A percentile compares a stretch with the other conserved stretches of the same genome.
phyloP scores from a whole-genome alignment of 2,329 filamentous ascomycete species.

The Penicillium hesseltinei region DNA sequence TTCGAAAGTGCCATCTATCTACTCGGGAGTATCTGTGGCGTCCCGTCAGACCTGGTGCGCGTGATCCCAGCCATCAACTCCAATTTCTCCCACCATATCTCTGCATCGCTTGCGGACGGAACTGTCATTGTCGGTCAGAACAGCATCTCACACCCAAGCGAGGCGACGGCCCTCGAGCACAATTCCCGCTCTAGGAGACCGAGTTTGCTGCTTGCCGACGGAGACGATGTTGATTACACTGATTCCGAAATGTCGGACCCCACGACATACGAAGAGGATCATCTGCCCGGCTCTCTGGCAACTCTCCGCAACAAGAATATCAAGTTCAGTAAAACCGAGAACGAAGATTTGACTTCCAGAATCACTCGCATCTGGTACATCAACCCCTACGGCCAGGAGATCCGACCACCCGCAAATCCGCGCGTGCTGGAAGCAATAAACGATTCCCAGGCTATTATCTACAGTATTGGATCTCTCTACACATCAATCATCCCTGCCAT shows the following conservation, averaged over 20 bases:
- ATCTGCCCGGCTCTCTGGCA: constrained; percentile 65
- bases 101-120: constrained; percentile 73
- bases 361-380: constrained; percentile 94
- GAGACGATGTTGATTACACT: constrained; percentile 33
- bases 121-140: constrained; percentile 86
- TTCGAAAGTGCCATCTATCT: constrained; percentile 93
- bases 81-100: constrained; percentile 94
- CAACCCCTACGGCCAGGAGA: constrained; percentile 97
- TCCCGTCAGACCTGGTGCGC: constrained; percentile 67
- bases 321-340: constrained; percentile 73
- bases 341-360: constrained; percentile 73
- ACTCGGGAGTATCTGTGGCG: constrained; percentile 79
- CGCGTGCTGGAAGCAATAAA: constrained; percentile 70
- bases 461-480: constrained; percentile 91
- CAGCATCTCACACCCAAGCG: constrained; percentile 80
- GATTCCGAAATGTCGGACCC: constrained; percentile 34
- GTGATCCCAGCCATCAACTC: constrained; percentile 91
- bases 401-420: constrained; percentile 78
- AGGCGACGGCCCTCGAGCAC: constrained; percentile 54
- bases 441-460: constrained; percentile 69
- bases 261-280: constrained; percentile 45
- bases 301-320: constrained; percentile 79
- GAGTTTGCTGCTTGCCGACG: constrained; percentile 38
- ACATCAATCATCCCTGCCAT: constrained; percentile 84
- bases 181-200: constrained; percentile 31